phyloP scores from a whole-genome alignment of 2,329 filamentous ascomycete species.

The Mariannaea elegans region DNA sequence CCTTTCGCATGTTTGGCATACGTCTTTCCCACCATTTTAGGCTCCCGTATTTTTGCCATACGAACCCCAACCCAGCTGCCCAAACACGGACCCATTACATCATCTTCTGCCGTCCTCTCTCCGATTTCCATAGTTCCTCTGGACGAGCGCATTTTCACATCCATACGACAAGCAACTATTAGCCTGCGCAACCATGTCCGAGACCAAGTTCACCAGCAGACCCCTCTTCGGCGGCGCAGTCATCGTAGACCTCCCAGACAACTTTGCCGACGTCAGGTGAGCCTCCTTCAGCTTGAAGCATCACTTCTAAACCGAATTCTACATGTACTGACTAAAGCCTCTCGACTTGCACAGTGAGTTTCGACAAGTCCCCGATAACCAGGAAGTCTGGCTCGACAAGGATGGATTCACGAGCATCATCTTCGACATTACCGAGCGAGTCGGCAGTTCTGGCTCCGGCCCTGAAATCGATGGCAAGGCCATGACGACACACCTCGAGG shows the following conservation, averaged over 20 bases:
- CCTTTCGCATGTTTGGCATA: slow-evolving; percentile 1
- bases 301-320: not conserved
- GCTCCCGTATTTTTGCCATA: slow-evolving; percentile 16
- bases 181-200: slow-evolving; percentile 36
- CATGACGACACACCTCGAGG: slow-evolving; percentile 73
- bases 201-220: slow-evolving; percentile 65
- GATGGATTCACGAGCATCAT: slow-evolving; percentile 88
- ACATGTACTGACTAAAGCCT: slow-evolving; percentile 15
- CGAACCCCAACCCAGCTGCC: not conserved
- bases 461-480: slow-evolving; percentile 75
- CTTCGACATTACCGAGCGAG: slow-evolving; percentile 88
- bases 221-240: slow-evolving; percentile 79
- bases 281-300: slow-evolving; percentile 28
- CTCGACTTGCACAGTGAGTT: slow-evolving; percentile 63
- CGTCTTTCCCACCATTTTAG: slow-evolving; percentile 27
- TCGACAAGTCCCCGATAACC: slow-evolving; percentile 83
- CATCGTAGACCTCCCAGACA: slow-evolving; percentile 70
- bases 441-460: slow-evolving; percentile 63
- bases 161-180: too few species aligned
- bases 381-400: slow-evolving; percentile 90
- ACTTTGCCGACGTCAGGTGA: slow-evolving; percentile 79
- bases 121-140: not conserved
- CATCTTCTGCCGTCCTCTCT: not conserved
- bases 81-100: not conserved
- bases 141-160: not conserved